Evolutionary conservation across 768 basidiomycete genomes (phyloP).

Genomic region (Naganishia onofrii): DNA sequence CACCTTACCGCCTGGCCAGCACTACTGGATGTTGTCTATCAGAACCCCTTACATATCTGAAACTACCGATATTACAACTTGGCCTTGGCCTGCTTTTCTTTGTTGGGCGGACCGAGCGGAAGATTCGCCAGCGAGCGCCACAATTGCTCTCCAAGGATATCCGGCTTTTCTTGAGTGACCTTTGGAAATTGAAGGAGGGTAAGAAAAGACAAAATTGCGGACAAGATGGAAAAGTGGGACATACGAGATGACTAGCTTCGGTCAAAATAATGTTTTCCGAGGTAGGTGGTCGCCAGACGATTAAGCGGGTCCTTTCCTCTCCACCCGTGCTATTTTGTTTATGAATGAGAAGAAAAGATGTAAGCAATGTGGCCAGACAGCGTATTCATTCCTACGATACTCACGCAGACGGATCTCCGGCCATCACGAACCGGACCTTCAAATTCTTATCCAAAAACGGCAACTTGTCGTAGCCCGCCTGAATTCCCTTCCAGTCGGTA

Average conservation of each 20-base stretch:
- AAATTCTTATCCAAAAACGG: constrained; percentile 30
- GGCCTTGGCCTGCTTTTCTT: constrained; percentile 13
- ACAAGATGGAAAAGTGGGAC: constrained; percentile 1
- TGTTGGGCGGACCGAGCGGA: constrained; percentile 16
- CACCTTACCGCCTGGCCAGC: too few species aligned
- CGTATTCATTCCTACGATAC: neutral
- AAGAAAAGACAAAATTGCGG: neutral
- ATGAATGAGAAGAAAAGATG: too few species aligned
- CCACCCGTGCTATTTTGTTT: constrained; percentile 37
- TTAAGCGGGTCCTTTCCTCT: constrained; percentile 31
- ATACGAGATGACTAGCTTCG: constrained; percentile 41
- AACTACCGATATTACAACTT: constrained; percentile 25
- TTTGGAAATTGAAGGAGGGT: neutral
- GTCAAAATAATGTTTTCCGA: constrained; percentile 38
- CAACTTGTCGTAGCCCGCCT: constrained; percentile 40
- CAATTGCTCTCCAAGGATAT: constrained; percentile 36
- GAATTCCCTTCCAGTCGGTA: constrained; percentile 33
- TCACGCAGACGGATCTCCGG: constrained; percentile 35
- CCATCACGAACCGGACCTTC: constrained; percentile 43
- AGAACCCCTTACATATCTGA: neutral
- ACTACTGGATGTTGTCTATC: too few species aligned
- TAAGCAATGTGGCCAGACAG: neutral
- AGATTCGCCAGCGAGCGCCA: constrained; percentile 4
- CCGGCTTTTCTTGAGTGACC: constrained; percentile 45
- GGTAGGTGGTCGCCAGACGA: constrained; percentile 38